Conservation (phyloP, 129 eudicot species). For the Solidago caesia region DNA sequence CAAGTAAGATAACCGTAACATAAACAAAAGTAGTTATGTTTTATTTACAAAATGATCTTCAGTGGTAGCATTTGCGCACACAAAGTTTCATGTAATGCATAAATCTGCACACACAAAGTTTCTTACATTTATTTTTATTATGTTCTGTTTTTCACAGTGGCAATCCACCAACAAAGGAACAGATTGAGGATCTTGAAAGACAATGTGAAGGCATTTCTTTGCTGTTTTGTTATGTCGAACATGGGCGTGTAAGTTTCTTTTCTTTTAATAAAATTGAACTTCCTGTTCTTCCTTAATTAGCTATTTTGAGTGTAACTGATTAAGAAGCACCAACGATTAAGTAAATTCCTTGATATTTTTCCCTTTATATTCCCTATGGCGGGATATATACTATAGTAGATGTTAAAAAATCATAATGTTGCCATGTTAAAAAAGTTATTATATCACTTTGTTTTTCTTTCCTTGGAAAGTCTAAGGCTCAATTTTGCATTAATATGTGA, state of each 20-base stretch:
- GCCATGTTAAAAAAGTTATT: too few relatives aligned
- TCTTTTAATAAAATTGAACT: slow-evolving; percentile 63
- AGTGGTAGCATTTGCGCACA: too few relatives aligned
- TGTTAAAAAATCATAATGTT: background rate
- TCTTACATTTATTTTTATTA: background rate
- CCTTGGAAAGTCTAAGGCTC: background rate
- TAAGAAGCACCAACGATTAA: background rate
- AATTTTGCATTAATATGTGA: background rate
- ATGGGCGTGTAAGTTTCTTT: slow-evolving; percentile 80
- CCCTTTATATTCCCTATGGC: background rate
- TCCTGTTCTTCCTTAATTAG: slow-evolving; percentile 65
- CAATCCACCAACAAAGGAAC: slow-evolving; percentile 56
- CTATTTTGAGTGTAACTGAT: background rate
- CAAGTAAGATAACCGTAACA: slow-evolving; percentile 41
- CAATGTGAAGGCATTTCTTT: slow-evolving; percentile 48
- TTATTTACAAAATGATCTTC: too few relatives aligned
- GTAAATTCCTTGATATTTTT: background rate
- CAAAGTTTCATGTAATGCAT: too few relatives aligned
- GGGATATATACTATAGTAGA: background rate
- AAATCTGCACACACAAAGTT: background rate
- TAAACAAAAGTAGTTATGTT: too few relatives aligned
- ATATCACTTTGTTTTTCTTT: background rate
- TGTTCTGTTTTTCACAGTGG: slow-evolving; percentile 35
- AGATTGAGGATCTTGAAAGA: slow-evolving; percentile 56
- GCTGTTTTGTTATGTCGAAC: slow-evolving; percentile 63